Conservation (phyloP, 768 basidiomycete species). For the Amanita polypyramis region DNA sequence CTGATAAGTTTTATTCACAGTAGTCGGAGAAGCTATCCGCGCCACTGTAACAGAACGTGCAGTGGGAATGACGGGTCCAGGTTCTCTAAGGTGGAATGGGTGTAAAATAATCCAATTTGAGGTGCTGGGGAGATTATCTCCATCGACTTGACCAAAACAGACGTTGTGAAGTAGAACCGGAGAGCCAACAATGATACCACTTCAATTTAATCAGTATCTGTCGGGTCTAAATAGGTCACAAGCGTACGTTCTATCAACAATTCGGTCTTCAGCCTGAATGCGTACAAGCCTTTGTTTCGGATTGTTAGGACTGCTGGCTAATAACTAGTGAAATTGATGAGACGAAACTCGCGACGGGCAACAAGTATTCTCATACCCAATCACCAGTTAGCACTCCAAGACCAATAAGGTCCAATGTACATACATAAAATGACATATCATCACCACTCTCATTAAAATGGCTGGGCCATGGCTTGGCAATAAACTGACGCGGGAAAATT, state of each 20-base stretch:
- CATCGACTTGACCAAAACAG: conserved; percentile 14
- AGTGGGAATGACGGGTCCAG: conserved; percentile 49
- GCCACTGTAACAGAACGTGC: conserved; percentile 67
- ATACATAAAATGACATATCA: conserved; percentile 49
- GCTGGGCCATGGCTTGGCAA: conserved; percentile 21
- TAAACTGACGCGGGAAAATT: conserved; percentile 17
- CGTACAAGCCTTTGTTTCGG: conserved; percentile 42
- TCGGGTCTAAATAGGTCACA: conserved; percentile 1
- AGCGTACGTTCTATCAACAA: conserved; percentile 26
- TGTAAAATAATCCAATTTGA: conserved; percentile 25
- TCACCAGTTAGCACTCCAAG: conserved; percentile 65
- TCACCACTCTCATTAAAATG: conserved; percentile 17
- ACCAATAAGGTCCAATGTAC: conserved; percentile 50
- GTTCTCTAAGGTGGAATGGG: conserved; percentile 51
- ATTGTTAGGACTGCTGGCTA: not conserved
- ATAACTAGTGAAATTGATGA: conserved; percentile 9
- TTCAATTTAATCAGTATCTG: conserved; percentile 5
- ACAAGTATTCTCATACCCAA: conserved; percentile 43
- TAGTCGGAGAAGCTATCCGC: conserved; percentile 67
- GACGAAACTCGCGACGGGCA: not conserved
- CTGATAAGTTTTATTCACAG: conserved; percentile 57
- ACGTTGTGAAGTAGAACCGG: conserved; percentile 49
- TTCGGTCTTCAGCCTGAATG: conserved; percentile 39
- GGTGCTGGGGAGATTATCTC: conserved; percentile 12
- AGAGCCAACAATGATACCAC: conserved; percentile 32